A percentile compares a stretch with the other conserved stretches of the same genome.
Conservation (phyloP, 2,329 filamentous ascomycete genomes). For the Fonsecaea erecta region DNA sequence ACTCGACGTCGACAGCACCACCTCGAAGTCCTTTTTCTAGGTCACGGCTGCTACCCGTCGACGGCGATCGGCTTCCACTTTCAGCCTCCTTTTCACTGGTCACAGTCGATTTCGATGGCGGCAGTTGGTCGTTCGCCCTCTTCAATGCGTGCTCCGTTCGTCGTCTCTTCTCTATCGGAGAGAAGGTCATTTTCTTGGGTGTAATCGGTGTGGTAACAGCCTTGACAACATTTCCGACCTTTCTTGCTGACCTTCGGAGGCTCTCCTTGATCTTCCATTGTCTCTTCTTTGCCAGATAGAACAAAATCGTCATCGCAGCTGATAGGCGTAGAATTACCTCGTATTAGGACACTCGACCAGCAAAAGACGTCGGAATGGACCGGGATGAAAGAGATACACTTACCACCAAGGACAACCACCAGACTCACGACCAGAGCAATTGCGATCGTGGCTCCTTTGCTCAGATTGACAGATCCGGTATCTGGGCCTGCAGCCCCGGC, state of each 20-base stretch:
- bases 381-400: conserved; percentile 40
- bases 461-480: conserved; percentile 65
- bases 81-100: not conserved
- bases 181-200: conserved; percentile 34
- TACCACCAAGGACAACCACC: conserved; percentile 72
- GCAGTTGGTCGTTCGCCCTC: conserved; percentile 14
- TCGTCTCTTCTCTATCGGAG: conserved; percentile 22
- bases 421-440: conserved; percentile 73
- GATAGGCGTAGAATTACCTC: not conserved
- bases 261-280: conserved; percentile 80
- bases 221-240: conserved; percentile 38
- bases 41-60: conserved; percentile 7
- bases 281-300: conserved; percentile 80
- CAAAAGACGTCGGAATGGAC: not conserved
- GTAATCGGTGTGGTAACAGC: conserved; percentile 38
- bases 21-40: conserved; percentile 26
- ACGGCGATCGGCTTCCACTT: conserved; percentile 4
- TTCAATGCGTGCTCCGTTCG: conserved; percentile 12
- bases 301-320: conserved; percentile 61
- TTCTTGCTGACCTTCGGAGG: conserved; percentile 68
- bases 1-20: conserved; percentile 16
- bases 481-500: conserved; percentile 70
- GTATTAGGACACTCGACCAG: conserved; percentile 3
- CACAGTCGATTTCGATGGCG: not conserved
- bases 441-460: conserved; percentile 71